phyloP scores from a whole-genome alignment of 2,329 filamentous ascomycete genomes.

The Aspergillus aculeatinus region DNA sequence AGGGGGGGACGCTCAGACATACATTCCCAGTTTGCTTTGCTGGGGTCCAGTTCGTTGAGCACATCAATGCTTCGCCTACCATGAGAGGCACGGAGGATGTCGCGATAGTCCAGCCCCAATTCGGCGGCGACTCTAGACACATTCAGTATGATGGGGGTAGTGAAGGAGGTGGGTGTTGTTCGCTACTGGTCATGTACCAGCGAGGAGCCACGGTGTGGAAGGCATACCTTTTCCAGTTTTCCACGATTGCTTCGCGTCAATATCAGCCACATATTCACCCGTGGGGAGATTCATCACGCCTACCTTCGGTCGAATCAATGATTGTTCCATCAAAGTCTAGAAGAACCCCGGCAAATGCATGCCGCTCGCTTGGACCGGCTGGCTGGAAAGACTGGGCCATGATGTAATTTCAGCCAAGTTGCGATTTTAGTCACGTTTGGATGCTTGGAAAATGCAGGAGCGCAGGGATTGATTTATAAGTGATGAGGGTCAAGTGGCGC shows the following conservation, averaged over 20 bases:
- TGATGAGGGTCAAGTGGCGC: neutral
- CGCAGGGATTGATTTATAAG: neutral
- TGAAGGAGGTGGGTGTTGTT: neutral
- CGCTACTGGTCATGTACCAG: too few species aligned
- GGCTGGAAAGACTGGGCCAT: neutral
- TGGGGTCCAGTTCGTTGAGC: neutral
- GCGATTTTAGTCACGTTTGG: neutral
- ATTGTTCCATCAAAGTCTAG: constrained; percentile 10
- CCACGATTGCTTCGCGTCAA: constrained; percentile 2
- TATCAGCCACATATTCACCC: neutral
- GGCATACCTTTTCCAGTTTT: constrained; percentile 6
- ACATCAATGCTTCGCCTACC: constrained; percentile 9
- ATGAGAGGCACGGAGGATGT: constrained; percentile 6
- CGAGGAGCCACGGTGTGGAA: neutral
- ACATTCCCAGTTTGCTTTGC: constrained; percentile 10
- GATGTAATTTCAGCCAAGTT: neutral
- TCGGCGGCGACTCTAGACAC: neutral
- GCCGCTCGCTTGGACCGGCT: neutral
- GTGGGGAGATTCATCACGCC: neutral
- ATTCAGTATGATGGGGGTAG: neutral
- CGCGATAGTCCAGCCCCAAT: neutral
- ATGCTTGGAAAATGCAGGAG: neutral
- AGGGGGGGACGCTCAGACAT: neutral
- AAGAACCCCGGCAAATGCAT: constrained; percentile 7
- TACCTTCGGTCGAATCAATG: constrained; percentile 10